Conservation (phyloP, 1,284 basidiomycete genomes). For the Papiliotrema nemorosa region DNA sequence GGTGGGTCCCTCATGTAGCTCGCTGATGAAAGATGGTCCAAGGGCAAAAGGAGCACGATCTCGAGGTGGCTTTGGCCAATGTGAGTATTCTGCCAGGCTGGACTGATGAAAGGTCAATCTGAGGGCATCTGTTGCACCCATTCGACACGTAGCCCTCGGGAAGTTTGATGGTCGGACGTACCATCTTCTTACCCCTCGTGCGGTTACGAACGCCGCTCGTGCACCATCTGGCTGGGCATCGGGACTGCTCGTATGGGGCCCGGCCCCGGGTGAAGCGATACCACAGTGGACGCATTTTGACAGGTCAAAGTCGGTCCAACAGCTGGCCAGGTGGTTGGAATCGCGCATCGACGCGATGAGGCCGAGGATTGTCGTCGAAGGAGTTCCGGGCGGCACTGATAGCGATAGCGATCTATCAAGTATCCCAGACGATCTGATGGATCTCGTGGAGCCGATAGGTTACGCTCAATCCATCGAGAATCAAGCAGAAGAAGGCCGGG, state of each 20-base stretch:
- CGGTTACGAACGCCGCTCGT: constrained; percentile 28
- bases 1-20: constrained; percentile 14
- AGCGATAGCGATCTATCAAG: constrained; percentile 10
- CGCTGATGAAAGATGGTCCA: constrained; percentile 9
- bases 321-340: constrained; percentile 26
- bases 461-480: constrained; percentile 14
- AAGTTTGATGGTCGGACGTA: constrained; percentile 34
- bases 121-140: constrained; percentile 15
- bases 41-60: constrained; percentile 19
- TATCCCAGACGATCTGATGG: constrained; percentile 12
- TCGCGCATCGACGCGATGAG: constrained; percentile 11
- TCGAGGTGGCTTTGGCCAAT: constrained; percentile 15
- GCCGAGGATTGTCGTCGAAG: not conserved
- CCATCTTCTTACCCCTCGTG: constrained; percentile 26
- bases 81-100: constrained; percentile 4
- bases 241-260: constrained; percentile 36
- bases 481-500: constrained; percentile 7
- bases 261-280: constrained; percentile 12
- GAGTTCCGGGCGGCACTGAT: not conserved
- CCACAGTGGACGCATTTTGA: constrained; percentile 41
- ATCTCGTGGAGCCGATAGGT: constrained; percentile 17
- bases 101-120: constrained; percentile 19
- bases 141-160: constrained; percentile 34
- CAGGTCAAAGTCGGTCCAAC: constrained; percentile 14
- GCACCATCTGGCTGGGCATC: constrained; percentile 38